A percentile compares a stretch with the other conserved stretches of the same genome.
phyloP scores from a whole-genome alignment of 1,284 basidiomycete species.

The Tilletia horrida region DNA sequence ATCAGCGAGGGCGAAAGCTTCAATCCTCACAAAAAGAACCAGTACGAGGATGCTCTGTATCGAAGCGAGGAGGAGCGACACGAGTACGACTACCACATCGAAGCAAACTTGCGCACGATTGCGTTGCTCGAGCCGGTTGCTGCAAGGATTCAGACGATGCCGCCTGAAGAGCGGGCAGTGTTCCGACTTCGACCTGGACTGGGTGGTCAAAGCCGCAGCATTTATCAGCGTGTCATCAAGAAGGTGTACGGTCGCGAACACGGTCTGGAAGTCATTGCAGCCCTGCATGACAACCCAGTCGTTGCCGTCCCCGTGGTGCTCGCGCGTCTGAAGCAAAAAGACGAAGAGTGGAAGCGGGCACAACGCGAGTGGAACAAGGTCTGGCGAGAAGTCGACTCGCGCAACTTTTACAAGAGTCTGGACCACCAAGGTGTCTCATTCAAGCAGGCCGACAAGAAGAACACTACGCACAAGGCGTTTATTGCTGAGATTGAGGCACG shows the following conservation, averaged over 20 bases:
- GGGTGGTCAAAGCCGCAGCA: slow-evolving; percentile 78
- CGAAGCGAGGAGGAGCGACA: slow-evolving; percentile 97
- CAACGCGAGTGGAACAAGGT: slow-evolving; percentile 95
- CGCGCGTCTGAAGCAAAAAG: slow-evolving; percentile 82
- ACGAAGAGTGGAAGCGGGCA: slow-evolving; percentile 93
- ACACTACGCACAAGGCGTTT: slow-evolving; percentile 82
- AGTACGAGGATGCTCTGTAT: slow-evolving; percentile 92
- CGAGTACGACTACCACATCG: slow-evolving; percentile 95
- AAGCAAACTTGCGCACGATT: slow-evolving; percentile 86
- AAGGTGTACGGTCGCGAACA: slow-evolving; percentile 87
- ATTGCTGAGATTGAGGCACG: slow-evolving; percentile 80
- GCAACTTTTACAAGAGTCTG: slow-evolving; percentile 77
- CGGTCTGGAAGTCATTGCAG: slow-evolving; percentile 78
- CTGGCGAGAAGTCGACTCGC: slow-evolving; percentile 93
- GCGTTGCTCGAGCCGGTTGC: slow-evolving; percentile 85
- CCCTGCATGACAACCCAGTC: slow-evolving; percentile 85
- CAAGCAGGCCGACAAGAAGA: slow-evolving; percentile 95
- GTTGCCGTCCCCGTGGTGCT: slow-evolving; percentile 90
- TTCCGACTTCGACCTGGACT: slow-evolving; percentile 86
- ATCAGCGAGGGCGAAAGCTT: slow-evolving; percentile 92
- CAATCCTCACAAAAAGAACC: slow-evolving; percentile 92
- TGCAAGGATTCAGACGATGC: slow-evolving; percentile 82
- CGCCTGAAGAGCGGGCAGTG: slow-evolving; percentile 74
- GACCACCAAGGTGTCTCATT: slow-evolving; percentile 94
- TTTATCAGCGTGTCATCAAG: slow-evolving; percentile 91